Base-by-base conservation (phyloP, 2,329 filamentous ascomycete genomes). In the Aspergillus spinulosporus region DNA sequence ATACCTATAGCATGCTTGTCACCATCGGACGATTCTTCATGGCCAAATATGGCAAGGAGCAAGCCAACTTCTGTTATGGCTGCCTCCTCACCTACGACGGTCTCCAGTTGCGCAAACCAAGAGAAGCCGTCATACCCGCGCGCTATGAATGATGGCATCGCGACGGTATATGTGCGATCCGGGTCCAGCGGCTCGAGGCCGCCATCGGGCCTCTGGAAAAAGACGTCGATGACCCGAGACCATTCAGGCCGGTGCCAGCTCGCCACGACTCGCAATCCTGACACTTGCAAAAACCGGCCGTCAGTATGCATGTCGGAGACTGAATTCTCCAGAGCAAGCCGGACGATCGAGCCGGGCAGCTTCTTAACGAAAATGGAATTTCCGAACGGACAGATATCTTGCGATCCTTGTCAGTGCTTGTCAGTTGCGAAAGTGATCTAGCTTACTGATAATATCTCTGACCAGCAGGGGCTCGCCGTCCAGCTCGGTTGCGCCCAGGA, bases 271-370 rank as follows among this genome's bases (percentile, higher is more conserved):
- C 36, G 54, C 12, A 66, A 47, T 1, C 64, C 63, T 2, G 64
- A 60, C 21, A 64, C 39, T 43, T 68, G 65, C 8, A 68, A 52
- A 47, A 68, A 68, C 28, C 64, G 59, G 5, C 65, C 65, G 37
- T 68, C 64, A 1, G 60, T 63, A 46, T 67, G 65, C 26, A 59
- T 63, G 47, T 68, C 64, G 4, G 60, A 61, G n/a, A 68, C 47
- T 4, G 64, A 65, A 46, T 66, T 68, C 39, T 66, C 63, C 3
- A 68, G 50, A 0, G 65, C 63, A 8, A 52, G 40, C 12, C 39
- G 32, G 7, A 68, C 45, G 4, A 56, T 47, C 11, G 21, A 15
- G 8, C 64, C 61, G n/a, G 26, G 52, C 21, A 66, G 52, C 8
- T 55, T 50, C 15, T 64, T 66, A 5, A 68, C 62, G 8, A 68